A percentile compares a stretch with the other conserved stretches of the same genome.
These are phyloP conservation scores for Ganoderma sinense DNA, from an alignment of 1,284 basidiomycete species.

Conservation along the genomic window DNA sequence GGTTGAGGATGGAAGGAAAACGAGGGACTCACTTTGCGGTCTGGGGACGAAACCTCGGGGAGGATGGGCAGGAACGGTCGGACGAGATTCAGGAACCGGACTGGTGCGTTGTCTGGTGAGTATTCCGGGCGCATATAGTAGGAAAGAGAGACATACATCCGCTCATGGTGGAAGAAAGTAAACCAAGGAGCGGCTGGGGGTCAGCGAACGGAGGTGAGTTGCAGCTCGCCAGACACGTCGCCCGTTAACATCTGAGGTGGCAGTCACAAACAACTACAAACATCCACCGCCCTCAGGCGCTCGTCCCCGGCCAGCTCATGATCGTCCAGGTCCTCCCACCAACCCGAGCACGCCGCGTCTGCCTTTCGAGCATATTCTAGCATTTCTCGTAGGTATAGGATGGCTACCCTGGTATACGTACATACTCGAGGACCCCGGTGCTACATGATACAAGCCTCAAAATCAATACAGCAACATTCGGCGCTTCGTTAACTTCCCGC, in stretches of 20 bases:
- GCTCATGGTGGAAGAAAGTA: slow-evolving; percentile 43
- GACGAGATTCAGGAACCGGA: slow-evolving; percentile 96
- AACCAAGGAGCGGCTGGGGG: slow-evolving; percentile 41
- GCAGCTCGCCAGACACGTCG: slow-evolving; percentile 24
- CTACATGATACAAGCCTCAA: background rate
- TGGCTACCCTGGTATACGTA: slow-evolving; percentile 13
- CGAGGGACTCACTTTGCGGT: slow-evolving; percentile 78
- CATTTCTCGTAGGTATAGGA: background rate
- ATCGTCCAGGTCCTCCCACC: background rate
- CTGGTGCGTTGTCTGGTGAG: slow-evolving; percentile 47
- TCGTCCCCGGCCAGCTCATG: background rate
- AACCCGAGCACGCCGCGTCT: background rate
- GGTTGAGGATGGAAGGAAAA: background rate
- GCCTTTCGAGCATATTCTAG: background rate
- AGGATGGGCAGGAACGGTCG: slow-evolving; percentile 93
- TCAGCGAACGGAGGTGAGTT: slow-evolving; percentile 23
- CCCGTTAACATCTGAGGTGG: slow-evolving; percentile 36
- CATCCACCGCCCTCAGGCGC: slow-evolving; percentile 18
- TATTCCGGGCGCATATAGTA: background rate
- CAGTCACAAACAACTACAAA: slow-evolving; percentile 39
- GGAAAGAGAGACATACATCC: slow-evolving; percentile 40
- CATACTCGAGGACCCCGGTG: background rate
- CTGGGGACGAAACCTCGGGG: slow-evolving; percentile 95
- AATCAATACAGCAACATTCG: background rate
- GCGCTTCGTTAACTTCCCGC: background rate